Evolutionary conservation across 2,329 filamentous ascomycete species (phyloP).

Genomic region (Neonectria hederae): DNA sequence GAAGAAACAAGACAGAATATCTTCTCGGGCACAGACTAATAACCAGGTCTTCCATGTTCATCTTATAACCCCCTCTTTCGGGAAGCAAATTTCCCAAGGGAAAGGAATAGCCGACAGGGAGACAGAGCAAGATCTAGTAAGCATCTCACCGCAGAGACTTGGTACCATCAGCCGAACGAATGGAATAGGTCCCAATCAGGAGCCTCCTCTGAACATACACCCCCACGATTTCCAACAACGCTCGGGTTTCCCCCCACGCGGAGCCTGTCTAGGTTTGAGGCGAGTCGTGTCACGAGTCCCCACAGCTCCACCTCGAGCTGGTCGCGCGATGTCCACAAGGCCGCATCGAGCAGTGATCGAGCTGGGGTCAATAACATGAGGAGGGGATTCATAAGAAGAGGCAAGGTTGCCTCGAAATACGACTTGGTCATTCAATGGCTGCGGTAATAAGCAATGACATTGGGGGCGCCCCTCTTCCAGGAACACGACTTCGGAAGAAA

Average conservation of each 20-base stretch:
- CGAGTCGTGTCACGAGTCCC: constrained; percentile 14
- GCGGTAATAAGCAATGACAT: background rate
- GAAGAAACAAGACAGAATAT: background rate
- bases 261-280: constrained; percentile 4
- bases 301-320: constrained; percentile 21
- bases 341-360: constrained; percentile 17
- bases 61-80: constrained; percentile 16
- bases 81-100: background rate
- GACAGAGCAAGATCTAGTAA: background rate
- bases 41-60: background rate
- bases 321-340: constrained; percentile 20
- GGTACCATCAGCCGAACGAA: background rate
- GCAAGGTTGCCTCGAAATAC: background rate
- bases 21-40: background rate
- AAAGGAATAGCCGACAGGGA: background rate
- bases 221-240: constrained; percentile 21
- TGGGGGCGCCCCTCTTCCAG: background rate
- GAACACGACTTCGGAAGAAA: background rate
- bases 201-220: background rate
- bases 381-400: constrained; percentile 8
- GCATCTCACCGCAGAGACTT: constrained; percentile 7
- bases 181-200: background rate
- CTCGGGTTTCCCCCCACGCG: constrained; percentile 18
- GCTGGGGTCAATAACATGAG: constrained; percentile 14
- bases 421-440: background rate